Evolutionary conservation across 768 basidiomycete species (phyloP).

Genomic region (Amanita pallidorosea): DNA sequence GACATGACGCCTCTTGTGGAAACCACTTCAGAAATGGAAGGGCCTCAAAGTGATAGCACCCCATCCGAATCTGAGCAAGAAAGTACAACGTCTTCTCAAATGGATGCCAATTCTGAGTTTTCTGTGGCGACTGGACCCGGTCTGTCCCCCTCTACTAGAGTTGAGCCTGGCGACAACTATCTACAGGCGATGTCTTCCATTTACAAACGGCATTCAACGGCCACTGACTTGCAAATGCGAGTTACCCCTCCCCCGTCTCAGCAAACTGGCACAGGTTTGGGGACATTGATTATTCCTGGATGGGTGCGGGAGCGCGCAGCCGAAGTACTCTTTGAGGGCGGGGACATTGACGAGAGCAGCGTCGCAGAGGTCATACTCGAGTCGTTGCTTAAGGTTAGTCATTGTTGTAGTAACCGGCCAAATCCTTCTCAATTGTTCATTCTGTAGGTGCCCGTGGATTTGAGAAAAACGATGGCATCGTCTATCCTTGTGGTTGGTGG

Average conservation of each 20-base stretch:
- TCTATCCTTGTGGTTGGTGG: conserved; percentile 86
- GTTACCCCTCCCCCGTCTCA: conserved; percentile 59
- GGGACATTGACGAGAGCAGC: conserved; percentile 81
- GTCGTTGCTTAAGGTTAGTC: conserved; percentile 64
- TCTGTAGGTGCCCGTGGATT: conserved; percentile 78
- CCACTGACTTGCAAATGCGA: conserved; percentile 60
- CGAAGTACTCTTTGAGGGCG: conserved; percentile 84
- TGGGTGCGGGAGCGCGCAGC: conserved; percentile 92
- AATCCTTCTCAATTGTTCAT: not conserved
- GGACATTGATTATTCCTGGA: conserved; percentile 79
- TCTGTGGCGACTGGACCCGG: conserved; percentile 40
- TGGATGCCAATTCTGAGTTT: conserved; percentile 43
- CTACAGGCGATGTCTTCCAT: conserved; percentile 58
- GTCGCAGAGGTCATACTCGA: conserved; percentile 77
- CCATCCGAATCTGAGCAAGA: conserved; percentile 55
- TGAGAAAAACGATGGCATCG: conserved; percentile 74
- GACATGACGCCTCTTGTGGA: conserved; percentile 22
- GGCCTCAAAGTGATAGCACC: conserved; percentile 36
- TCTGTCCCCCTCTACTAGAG: conserved; percentile 13
- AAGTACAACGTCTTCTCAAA: conserved; percentile 26
- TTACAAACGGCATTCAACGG: conserved; percentile 69
- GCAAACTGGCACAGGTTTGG: conserved; percentile 61
- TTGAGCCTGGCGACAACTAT: conserved; percentile 20
- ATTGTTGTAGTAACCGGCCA: not conserved
- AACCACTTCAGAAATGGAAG: conserved; percentile 24